Evolutionary conservation across 208 protist species (phyloP).

Genomic region (Jaenimonas drosophilae): DNA sequence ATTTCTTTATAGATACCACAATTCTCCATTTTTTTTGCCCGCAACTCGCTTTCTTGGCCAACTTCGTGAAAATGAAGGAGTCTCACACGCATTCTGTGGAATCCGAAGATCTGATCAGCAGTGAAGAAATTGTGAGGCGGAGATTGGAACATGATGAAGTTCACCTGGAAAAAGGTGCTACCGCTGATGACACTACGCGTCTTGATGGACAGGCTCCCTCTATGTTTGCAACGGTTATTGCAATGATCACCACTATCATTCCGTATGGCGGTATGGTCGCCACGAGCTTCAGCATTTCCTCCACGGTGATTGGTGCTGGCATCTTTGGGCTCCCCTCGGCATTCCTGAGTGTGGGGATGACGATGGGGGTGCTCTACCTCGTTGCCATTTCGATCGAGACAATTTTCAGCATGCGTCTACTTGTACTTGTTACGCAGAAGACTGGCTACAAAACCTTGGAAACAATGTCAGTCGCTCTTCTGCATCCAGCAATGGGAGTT

Average conservation of each 20-base stretch:
- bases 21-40: no score
- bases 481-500: conserved; percentile 11
- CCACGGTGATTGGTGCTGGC: conserved; percentile 48
- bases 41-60: no score
- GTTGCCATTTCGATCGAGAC: conserved; percentile 25
- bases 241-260: conserved; percentile 11
- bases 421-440: conserved; percentile 9
- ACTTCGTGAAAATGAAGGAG: no score
- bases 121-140: no score
- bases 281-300: conserved; percentile 32
- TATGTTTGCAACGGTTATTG: background rate
- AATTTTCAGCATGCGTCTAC: conserved; percentile 23
- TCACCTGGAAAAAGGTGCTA: background rate
- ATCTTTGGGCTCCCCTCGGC: conserved; percentile 61
- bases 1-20: no score
- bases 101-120: no score
- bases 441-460: conserved; percentile 18
- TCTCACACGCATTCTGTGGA: no score
- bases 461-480: conserved; percentile 16
- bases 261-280: conserved; percentile 33
- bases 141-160: background rate
- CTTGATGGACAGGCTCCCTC: background rate
- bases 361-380: conserved; percentile 20
- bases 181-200: background rate
- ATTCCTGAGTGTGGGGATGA: conserved; percentile 32